Percentiles rank a stretch among this genome's conserved stretches.
Conservation (phyloP, 2,329 filamentous ascomycete species). For the Acarospora socialis region DNA sequence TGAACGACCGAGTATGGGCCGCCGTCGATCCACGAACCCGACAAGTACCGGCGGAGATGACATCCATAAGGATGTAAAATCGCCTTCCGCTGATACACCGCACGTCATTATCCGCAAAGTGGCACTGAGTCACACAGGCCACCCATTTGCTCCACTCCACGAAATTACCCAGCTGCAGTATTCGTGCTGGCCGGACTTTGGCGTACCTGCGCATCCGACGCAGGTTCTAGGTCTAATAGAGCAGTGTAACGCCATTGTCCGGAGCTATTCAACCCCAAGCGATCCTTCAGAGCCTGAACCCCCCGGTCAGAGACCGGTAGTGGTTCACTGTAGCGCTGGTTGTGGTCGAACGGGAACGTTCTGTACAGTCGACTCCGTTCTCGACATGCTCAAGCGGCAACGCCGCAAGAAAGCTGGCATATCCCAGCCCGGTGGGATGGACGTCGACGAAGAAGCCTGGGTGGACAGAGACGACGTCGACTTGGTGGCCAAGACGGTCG, state of each 20-base stretch:
- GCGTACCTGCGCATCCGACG: slow-evolving; percentile 73
- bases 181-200: slow-evolving; percentile 94
- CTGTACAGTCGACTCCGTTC: slow-evolving; percentile 88
- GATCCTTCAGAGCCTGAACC: slow-evolving; percentile 48
- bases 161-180: slow-evolving; percentile 94
- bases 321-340: slow-evolving; percentile 92
- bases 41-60: slow-evolving; percentile 18
- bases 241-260: slow-evolving; percentile 57
- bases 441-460: slow-evolving; percentile 41
- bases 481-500: slow-evolving; percentile 72
- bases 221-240: slow-evolving; percentile 85
- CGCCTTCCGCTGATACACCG: slow-evolving; percentile 51
- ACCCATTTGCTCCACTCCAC: slow-evolving; percentile 73
- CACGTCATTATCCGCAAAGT: slow-evolving; percentile 80
- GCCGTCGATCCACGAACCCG: slow-evolving; percentile 25
- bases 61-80: slow-evolving; percentile 18
- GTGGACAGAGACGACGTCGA: slow-evolving; percentile 58
- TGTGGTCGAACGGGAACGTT: slow-evolving; percentile 94
- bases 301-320: slow-evolving; percentile 48
- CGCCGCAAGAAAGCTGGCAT: slow-evolving; percentile 23
- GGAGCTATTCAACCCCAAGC: slow-evolving; percentile 28
- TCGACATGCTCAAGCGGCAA: slow-evolving; percentile 94
- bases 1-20: slow-evolving; percentile 23
- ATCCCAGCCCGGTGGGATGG: slow-evolving; percentile 10
- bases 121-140: slow-evolving; percentile 57